Evolutionary conservation across 1,284 basidiomycete genomes (phyloP).

Genomic region (Lentinus polychrous): DNA sequence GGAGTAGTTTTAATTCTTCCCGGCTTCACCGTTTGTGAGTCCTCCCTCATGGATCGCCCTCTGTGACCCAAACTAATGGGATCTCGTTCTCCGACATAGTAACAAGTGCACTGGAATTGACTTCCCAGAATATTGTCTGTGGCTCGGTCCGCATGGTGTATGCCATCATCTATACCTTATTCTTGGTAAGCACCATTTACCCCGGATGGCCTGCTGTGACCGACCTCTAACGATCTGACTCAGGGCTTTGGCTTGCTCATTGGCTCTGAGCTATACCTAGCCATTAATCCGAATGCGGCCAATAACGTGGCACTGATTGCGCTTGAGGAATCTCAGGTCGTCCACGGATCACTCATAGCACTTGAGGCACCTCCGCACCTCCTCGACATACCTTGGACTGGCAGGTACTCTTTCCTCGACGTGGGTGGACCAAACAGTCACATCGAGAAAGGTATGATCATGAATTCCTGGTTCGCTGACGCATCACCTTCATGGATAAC

Average conservation of each 20-base stretch:
- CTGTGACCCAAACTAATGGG: neutral
- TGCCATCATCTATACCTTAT: slow-evolving; percentile 82
- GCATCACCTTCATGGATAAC: neutral
- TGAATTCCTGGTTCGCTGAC: neutral
- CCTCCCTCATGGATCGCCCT: slow-evolving; percentile 3
- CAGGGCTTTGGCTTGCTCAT: slow-evolving; percentile 83
- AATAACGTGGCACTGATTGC: slow-evolving; percentile 35
- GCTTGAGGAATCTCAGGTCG: slow-evolving; percentile 28
- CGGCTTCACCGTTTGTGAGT: slow-evolving; percentile 71
- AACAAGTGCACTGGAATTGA: slow-evolving; percentile 76
- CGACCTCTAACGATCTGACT: slow-evolving; percentile 2
- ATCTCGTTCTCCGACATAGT: slow-evolving; percentile 37
- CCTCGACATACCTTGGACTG: slow-evolving; percentile 33
- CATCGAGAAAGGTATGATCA: slow-evolving; percentile 44
- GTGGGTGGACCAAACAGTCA: slow-evolving; percentile 20
- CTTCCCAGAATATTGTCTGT: slow-evolving; percentile 76
- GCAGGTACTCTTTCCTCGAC: slow-evolving; percentile 58
- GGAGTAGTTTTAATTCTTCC: slow-evolving; percentile 77
- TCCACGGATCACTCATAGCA: slow-evolving; percentile 60
- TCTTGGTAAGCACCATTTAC: slow-evolving; percentile 44
- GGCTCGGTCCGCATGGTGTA: slow-evolving; percentile 87
- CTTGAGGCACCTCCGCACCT: slow-evolving; percentile 45
- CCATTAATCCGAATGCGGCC: slow-evolving; percentile 66
- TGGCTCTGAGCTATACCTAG: slow-evolving; percentile 78
- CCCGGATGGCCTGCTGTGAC: slow-evolving; percentile 6